phyloP scores from a whole-genome alignment of 164 flowering plant species.

The Vitis vinifera region DNA sequence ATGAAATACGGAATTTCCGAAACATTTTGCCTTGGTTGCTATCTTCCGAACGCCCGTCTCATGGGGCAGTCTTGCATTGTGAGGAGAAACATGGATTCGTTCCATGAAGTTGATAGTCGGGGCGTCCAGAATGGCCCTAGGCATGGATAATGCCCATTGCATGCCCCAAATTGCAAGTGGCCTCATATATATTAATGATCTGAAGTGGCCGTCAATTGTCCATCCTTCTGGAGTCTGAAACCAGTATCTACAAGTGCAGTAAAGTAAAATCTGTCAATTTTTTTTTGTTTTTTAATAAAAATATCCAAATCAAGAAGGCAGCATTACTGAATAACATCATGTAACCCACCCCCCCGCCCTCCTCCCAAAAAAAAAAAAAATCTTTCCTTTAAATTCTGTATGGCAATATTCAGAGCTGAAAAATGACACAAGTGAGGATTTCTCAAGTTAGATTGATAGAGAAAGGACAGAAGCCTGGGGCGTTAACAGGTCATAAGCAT shows the following conservation, averaged over 20 bases:
- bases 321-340: no score
- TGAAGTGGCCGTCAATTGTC: conserved; percentile 80
- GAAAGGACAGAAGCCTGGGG: no score
- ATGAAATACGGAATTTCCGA: conserved; percentile 54
- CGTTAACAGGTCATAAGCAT: no score
- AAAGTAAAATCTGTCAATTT: background rate
- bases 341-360: no score
- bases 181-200: conserved; percentile 89
- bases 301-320: no score
- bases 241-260: conserved; percentile 60
- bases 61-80: background rate
- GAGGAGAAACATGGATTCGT: conserved; percentile 28
- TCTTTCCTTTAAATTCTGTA: no score
- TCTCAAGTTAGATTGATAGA: no score
- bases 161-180: conserved; percentile 94
- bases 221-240: conserved; percentile 94
- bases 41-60: conserved; percentile 47
- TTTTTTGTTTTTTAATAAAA: no score
- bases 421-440: no score
- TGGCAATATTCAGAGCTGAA: no score
- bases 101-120: conserved; percentile 81
- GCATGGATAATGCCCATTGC: conserved; percentile 81
- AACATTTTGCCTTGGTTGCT: conserved; percentile 46
- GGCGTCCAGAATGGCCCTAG: conserved; percentile 69
- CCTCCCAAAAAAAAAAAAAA: no score